Base-by-base conservation (phyloP, 148 eudicot species). In the Arctostaphylos glauca region DNA sequence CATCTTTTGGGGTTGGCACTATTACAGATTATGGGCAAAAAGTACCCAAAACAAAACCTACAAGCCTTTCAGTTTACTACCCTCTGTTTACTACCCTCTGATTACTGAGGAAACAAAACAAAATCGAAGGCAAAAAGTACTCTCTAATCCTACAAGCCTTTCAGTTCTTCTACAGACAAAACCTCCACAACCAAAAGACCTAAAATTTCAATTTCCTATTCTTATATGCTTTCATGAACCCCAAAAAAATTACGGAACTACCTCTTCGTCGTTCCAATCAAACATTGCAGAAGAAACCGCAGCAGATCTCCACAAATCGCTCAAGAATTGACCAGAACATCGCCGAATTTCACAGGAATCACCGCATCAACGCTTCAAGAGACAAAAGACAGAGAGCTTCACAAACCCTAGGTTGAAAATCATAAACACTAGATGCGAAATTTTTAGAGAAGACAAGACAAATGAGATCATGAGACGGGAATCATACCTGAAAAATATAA, bases 201-300 rank as follows among this genome's bases (percentile, higher is more conserved):
- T 21, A 76, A 25, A 76, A 25, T 3, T 25, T 53, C 21, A 6
- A 5, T 64, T 25, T 8, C 38, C 55, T 8, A 79, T 13, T 16
- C 23, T 31, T 7, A 60, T 19, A 60, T 31, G 38, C 31, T 60
- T 60, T 47, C 31, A 53, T 19, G 47, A 81, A 44, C 18, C 77
- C 47, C 8, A 25, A 43, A 0, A 10, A 50, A 56, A 0, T 14
- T 14, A 64, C 43, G 43, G 58, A 14, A 13, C 56, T 76, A 92
- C 97, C 93, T 93, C 94, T 84, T 93, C 88, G 87, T 93, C 97
- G 87, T 93, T 86, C 97, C 97, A 93, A 93, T 92, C 91, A 92
- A 90, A 93, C 97, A 93, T 93, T 85, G 89, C 91, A 83, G 78
- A 66, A 80, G 81, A 86, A 85, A 74, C 70, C n/a, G 67, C 84